A percentile compares a stretch with the other conserved stretches of the same genome.
These are phyloP conservation scores for Exobasidium cylindrosporum DNA, from an alignment of 1,284 basidiomycete genomes.

Conservation along the genomic window DNA sequence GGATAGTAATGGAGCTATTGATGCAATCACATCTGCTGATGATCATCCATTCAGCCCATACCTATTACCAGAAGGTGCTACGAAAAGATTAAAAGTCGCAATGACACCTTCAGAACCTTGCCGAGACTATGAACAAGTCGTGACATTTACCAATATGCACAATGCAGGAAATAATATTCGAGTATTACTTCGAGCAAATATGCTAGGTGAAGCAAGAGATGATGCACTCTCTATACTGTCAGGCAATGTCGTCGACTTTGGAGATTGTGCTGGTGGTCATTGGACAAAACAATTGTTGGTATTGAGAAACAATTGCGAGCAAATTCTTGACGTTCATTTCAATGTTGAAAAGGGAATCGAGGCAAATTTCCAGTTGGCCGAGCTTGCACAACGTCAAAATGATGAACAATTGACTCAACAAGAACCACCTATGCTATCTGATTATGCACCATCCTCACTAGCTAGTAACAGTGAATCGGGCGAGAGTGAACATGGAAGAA, in stretches of 20 bases:
- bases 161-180: slow-evolving; percentile 40
- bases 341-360: slow-evolving; percentile 57
- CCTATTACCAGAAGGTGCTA: slow-evolving; percentile 7
- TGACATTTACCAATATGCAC: slow-evolving; percentile 48
- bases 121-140: slow-evolving; percentile 48
- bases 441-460: background rate
- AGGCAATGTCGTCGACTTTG: slow-evolving; percentile 59
- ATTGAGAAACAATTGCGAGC: slow-evolving; percentile 58
- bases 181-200: slow-evolving; percentile 48
- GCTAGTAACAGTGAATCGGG: slow-evolving; percentile 1
- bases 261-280: slow-evolving; percentile 58
- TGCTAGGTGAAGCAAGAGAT: slow-evolving; percentile 53
- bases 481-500: background rate
- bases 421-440: background rate
- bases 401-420: slow-evolving; percentile 10
- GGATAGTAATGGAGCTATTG: slow-evolving; percentile 22
- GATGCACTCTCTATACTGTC: slow-evolving; percentile 57
- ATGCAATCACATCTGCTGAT: slow-evolving; percentile 31
- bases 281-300: slow-evolving; percentile 59
- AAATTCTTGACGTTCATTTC: slow-evolving; percentile 58
- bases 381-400: slow-evolving; percentile 30
- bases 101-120: slow-evolving; percentile 29
- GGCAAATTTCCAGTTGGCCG: slow-evolving; percentile 58
- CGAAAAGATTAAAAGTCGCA: slow-evolving; percentile 11
- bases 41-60: slow-evolving; percentile 16